Conservation (phyloP, 257 asterid species). For the Nicotiana obtusifolia region DNA sequence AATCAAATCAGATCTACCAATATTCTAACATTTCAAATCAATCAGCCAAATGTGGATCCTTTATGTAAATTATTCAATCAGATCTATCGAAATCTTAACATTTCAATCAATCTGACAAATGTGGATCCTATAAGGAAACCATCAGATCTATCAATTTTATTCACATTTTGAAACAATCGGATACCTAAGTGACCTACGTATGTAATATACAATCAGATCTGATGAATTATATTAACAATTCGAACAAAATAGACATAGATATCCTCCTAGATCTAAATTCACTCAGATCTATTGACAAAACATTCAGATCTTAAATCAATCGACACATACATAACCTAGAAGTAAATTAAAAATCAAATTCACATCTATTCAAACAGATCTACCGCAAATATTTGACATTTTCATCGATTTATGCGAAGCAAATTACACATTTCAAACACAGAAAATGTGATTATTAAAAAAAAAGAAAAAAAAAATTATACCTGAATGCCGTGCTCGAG, state of each 20-base stretch:
- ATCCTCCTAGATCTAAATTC: background rate
- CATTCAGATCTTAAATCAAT: background rate
- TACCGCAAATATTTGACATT: background rate
- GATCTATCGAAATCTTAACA: background rate
- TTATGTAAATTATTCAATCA: background rate
- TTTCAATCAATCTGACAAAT: background rate
- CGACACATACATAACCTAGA: background rate
- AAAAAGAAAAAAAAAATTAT: background rate
- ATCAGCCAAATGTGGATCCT: background rate
- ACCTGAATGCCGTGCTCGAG: slow-evolving; percentile 23
- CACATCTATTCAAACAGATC: slow-evolving; percentile 1
- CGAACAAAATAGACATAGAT: background rate
- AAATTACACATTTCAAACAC: background rate
- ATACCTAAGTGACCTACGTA: too few relatives aligned
- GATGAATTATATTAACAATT: background rate
- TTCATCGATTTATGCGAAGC: background rate
- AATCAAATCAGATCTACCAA: background rate
- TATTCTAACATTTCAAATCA: background rate
- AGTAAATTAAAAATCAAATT: background rate
- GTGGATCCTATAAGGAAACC: too few relatives aligned
- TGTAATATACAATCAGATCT: background rate
- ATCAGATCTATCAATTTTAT: background rate
- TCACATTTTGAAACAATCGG: background rate
- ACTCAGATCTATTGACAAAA: background rate
- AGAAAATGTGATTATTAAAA: background rate